Evolutionary conservation across 1,284 basidiomycete species (phyloP), one percentile per base, ranked within the genome.

Genomic region (Testicularia cyperi): DNA sequence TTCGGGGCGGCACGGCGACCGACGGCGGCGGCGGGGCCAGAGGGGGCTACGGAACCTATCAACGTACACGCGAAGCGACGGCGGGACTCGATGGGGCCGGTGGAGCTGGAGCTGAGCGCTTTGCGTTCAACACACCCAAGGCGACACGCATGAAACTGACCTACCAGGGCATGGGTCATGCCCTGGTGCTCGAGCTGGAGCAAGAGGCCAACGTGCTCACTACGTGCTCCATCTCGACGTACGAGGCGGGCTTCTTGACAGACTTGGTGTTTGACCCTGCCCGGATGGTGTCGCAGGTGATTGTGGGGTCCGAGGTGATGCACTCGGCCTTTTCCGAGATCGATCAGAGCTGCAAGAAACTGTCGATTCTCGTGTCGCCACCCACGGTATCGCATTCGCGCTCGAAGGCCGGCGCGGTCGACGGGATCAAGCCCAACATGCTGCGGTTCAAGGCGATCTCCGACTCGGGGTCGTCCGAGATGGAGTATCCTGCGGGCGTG

Each of bases 141-240:
- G 44, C 60, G 37, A 94, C 91, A 5, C 85, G 86, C 15, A 87
- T 94, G 86, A 81, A 88, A 56, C 82, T 97, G 81, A 84, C 82
- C 13, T 96, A 92, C 79, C 79, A 79, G 24, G 90, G 90, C 0
- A 74, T 81, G 25, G 92, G 92, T 7, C 82, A 87, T 72, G 89
- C 90, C 1, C 79, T 96, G 53, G 84, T 96, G 27, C 78, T 90
- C 15, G 40, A 60, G 37, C 39, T 25, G 57, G 94, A 91, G 39
- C 85, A 88, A 19, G 90, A 94, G 74, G 88, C 90, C 52, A 90
- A 90, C 2, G 91, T 91, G 0, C 89, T 86, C 0, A 92, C 92
- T 6, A 86, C 83, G 14, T 95, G 91, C 77, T 86, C 92, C 74
- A 85, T 97, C 46, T 83, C 84, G 18, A 90, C 90, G 0, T 88